Evolutionary conservation across 148 eudicot species (phyloP).

Genomic region (Nepenthes gracilis): DNA sequence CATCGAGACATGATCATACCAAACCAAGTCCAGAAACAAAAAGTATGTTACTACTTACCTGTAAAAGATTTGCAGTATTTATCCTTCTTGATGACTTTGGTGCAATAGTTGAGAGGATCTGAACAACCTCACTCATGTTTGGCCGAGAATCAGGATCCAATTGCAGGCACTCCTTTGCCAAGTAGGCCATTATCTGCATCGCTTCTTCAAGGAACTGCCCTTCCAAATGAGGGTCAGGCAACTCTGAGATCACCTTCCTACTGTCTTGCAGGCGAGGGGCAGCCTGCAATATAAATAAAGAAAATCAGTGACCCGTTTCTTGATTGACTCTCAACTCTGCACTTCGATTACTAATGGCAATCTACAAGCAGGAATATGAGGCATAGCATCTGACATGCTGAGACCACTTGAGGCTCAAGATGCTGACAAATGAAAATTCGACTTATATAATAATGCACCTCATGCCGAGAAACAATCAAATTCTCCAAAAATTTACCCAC

Average conservation of each 20-base stretch:
- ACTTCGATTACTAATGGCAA: neutral
- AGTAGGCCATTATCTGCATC: constrained; percentile 83
- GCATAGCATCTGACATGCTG: too few species aligned
- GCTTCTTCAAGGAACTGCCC: constrained; percentile 72
- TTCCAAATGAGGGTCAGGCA: constrained; percentile 61
- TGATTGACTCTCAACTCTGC: too few species aligned
- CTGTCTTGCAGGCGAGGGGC: constrained; percentile 65
- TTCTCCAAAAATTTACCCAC: neutral
- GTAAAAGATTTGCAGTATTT: constrained; percentile 33
- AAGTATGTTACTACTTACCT: constrained; percentile 27
- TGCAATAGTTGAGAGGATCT: constrained; percentile 71
- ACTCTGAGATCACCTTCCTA: constrained; percentile 49
- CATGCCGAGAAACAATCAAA: neutral
- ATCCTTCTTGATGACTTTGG: constrained; percentile 58
- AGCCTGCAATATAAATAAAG: constrained; percentile 36
- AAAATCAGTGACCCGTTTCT: neutral
- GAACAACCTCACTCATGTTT: constrained; percentile 92
- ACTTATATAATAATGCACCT: too few species aligned
- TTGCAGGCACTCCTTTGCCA: constrained; percentile 91
- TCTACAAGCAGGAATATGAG: neutral
- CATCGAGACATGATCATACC: too few species aligned
- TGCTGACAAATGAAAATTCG: too few species aligned
- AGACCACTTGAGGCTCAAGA: too few species aligned
- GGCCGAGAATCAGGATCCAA: constrained; percentile 92
- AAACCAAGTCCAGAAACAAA: neutral